These are phyloP conservation scores for Botrytis sinoallii DNA, from an alignment of 2,329 filamentous ascomycete genomes.

Conservation along the genomic window DNA sequence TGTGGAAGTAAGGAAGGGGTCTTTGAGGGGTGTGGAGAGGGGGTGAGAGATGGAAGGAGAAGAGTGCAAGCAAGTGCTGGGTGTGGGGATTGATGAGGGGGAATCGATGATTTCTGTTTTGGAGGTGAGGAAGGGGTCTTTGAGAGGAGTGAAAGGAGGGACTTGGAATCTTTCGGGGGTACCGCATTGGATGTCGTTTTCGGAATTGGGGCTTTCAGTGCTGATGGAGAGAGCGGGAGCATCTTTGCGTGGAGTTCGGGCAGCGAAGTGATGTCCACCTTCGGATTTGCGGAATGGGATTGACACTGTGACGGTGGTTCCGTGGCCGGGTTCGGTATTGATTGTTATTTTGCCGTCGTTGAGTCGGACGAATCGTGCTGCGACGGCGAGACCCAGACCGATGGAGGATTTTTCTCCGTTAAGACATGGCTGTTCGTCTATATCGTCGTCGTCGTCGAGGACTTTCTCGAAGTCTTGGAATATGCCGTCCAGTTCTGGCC, in stretches of 20 bases:
- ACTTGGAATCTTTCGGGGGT: background rate
- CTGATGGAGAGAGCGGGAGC: too few species aligned
- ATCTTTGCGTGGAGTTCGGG: too few species aligned
- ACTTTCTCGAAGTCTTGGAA: slow-evolving; percentile 61
- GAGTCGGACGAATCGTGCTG: slow-evolving; percentile 29
- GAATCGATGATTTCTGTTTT: background rate
- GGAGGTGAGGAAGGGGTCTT: background rate
- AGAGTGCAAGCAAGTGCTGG: background rate
- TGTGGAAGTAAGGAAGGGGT: background rate
- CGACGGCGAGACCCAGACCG: slow-evolving; percentile 29
- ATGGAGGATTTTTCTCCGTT: slow-evolving; percentile 13
- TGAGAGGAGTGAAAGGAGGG: background rate
- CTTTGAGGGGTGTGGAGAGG: background rate
- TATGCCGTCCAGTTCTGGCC: slow-evolving; percentile 51
- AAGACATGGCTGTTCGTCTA: slow-evolving; percentile 29
- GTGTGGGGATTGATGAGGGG: background rate
- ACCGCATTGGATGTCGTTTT: background rate
- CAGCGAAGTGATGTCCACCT: background rate
- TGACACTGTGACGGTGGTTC: slow-evolving; percentile 29
- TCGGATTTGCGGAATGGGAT: slow-evolving; percentile 29
- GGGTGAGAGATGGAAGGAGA: background rate
- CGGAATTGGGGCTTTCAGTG: too few species aligned
- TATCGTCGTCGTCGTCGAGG: slow-evolving; percentile 44
- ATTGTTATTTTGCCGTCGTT: slow-evolving; percentile 30
- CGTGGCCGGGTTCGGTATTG: slow-evolving; percentile 21